Conservation (phyloP, 139 green algal genomes). For the Penium margaritaceum region DNA sequence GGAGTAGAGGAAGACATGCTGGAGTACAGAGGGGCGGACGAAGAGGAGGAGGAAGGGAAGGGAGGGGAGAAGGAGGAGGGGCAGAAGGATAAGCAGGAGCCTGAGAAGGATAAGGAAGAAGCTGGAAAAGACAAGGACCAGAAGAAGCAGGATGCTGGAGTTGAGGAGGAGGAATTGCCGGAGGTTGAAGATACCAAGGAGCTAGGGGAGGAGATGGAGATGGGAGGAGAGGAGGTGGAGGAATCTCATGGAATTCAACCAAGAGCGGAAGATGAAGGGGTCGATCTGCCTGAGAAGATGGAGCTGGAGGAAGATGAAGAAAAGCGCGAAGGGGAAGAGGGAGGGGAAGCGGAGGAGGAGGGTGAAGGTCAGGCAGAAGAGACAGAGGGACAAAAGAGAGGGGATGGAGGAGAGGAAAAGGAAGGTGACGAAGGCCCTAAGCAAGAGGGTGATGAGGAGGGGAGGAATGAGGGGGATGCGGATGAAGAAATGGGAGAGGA, state of each 20-base stretch:
- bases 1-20: slow-evolving; percentile 28
- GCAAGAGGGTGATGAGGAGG: slow-evolving; percentile 27
- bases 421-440: slow-evolving; percentile 28
- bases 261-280: slow-evolving; percentile 39
- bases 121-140: slow-evolving; percentile 46
- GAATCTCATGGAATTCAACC: slow-evolving; percentile 42
- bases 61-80: slow-evolving; percentile 44
- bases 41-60: slow-evolving; percentile 26
- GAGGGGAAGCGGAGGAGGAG: slow-evolving; percentile 41
- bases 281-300: slow-evolving; percentile 52
- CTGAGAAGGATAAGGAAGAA: slow-evolving; percentile 48
- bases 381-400: slow-evolving; percentile 10
- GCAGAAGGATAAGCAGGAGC: slow-evolving; percentile 40
- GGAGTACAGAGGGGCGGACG: neutral
- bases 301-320: slow-evolving; percentile 55
- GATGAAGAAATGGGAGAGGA: slow-evolving; percentile 20
- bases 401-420: slow-evolving; percentile 30
- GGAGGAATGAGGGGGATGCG: slow-evolving; percentile 16
- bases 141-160: slow-evolving; percentile 40
- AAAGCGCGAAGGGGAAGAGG: slow-evolving; percentile 49
- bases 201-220: slow-evolving; percentile 49
- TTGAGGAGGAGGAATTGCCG: slow-evolving; percentile 44
- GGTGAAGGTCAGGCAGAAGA: slow-evolving; percentile 13
- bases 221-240: slow-evolving; percentile 49
- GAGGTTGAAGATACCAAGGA: slow-evolving; percentile 50